Base-by-base conservation (phyloP, 305 asterid species). In the Rubia tinctorum region DNA sequence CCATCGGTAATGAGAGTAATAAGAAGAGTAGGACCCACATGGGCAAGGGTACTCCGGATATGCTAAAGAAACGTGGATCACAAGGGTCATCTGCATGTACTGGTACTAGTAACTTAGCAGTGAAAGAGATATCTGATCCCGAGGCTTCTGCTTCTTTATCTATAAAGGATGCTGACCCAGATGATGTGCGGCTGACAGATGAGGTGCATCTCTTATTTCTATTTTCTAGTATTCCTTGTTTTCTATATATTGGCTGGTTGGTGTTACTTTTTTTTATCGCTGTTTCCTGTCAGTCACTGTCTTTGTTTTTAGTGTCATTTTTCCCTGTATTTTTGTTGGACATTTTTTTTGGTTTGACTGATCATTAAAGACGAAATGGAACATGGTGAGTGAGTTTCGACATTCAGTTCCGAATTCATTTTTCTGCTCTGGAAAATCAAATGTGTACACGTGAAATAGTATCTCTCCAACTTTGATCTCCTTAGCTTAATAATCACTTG, bases 21-120 rank as follows among this genome's bases (percentile, higher is more conserved):
- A 91, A 85, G 81, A 90, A 81, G 80, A 70, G 63, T 20, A 87
- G 77, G 84, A 76, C 82, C 56, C 84, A 76, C 66, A 84, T 84
- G 82, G 83, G 79, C 62, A 88, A 83, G 79, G 83, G 79, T 82
- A 76, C 79, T 79, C 69, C 82, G 30, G 78, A 65, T 75, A 59
- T 77, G 75, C 83, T 82, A 45, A 73, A 69, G 78, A 91, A 85
- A 79, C 81, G 79, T 78, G 73, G 63, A 76, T 75, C 78, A 56
- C 84, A 74, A 79, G 80, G 72, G 74, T 67, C 78, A 56, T 76
- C 60, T 81, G 76, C 81, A 44, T 60, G 84, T 78, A 78, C 86
- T 45, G 85, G 82, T 77, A 68, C 84, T 68, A 82, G 83, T 23
- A 91, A 91, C 81, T 86, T 84, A 13, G 68, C 79, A 74, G 82